Base-by-base conservation (phyloP, 208 protist species). In the Wallacemonas sp. region DNA sequence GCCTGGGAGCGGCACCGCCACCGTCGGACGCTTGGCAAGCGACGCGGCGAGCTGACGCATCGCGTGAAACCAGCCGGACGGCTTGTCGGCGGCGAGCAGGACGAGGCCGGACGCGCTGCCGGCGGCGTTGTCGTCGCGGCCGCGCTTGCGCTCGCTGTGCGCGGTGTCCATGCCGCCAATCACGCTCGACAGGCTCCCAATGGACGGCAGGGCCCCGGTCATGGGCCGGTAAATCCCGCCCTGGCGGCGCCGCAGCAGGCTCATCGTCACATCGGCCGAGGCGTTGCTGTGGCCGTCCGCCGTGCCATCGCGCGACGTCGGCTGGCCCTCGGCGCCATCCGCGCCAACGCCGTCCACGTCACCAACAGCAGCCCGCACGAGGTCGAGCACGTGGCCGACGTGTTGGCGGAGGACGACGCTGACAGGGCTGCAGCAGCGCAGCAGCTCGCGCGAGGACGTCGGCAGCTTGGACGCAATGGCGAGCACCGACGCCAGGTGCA, bases 391-490 rank as follows among this genome's bases (percentile, higher is more conserved):
- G 36, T 83, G 45, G 25, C 72, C 79, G 23, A 92, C 78, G 57
- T 88, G 73, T 25, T 77, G 70, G 28, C 87, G 84, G 36, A 91
- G 49, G 11, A 85, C 69, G 22, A 85, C 81, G 68, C 85, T 96
- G n/a, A 89, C 79, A 0, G 87, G 90, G 31, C 65, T 80, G 68
- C 82, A 89, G 71, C 87, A 93, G 11, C 73, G 73, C 7, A 96
- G 74, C 23, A 96, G 41, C 14, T 92, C 83, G 62, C 74, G 80
- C 22, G 81, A 84, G 26, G 85, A 88, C 23, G 70, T 82, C 11
- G 90, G 90, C 70, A 93, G 77, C 78, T 89, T 92, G n/a, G 86
- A 87, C 5, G 90, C 87, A 50, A 96, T 91, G 48, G 82, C 48
- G 22, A 96, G 74, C 1, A 96, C 79, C 28, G 82, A 81, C 26